phyloP scores from a whole-genome alignment of 208 protist species.

The Cochliopodium minus region DNA sequence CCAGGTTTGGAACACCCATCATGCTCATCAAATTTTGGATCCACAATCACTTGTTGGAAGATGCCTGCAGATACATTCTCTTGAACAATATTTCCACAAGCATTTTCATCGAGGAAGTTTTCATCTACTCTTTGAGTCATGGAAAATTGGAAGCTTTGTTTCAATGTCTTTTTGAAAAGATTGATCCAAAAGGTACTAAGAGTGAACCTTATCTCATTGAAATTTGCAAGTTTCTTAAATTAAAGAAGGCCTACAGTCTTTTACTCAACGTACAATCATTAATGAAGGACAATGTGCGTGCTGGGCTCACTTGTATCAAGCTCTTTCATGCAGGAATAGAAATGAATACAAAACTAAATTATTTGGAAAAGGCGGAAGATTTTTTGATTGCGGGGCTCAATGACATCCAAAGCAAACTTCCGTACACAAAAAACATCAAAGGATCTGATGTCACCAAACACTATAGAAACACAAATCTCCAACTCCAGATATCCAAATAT shows the following conservation, averaged over 20 bases:
- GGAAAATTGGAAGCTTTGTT: background rate
- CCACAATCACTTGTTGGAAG: background rate
- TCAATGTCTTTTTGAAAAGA: background rate
- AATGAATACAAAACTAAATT: too few relatives aligned
- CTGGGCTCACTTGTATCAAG: background rate
- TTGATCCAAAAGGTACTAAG: background rate
- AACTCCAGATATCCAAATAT: too few relatives aligned
- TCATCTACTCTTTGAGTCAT: background rate
- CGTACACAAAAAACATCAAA: too few relatives aligned
- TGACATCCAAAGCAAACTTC: too few relatives aligned
- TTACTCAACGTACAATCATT: background rate
- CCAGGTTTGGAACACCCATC: too few relatives aligned
- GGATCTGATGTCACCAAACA: too few relatives aligned
- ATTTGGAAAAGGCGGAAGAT: too few relatives aligned
- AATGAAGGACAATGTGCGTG: conserved; percentile 4
- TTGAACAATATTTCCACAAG: background rate
- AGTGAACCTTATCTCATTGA: background rate
- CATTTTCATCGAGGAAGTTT: background rate
- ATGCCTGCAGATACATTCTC: background rate
- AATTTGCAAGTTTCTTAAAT: conserved; percentile 4
- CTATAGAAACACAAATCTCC: too few relatives aligned
- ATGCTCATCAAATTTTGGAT: background rate
- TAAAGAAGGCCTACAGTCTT: background rate
- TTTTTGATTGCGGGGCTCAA: too few relatives aligned
- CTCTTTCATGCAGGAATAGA: too few relatives aligned